Percentiles rank a stretch among this genome's conserved stretches.
Evolutionary conservation across 441 rosid species (phyloP).

Genomic region (Heliophila coronopifolia): DNA sequence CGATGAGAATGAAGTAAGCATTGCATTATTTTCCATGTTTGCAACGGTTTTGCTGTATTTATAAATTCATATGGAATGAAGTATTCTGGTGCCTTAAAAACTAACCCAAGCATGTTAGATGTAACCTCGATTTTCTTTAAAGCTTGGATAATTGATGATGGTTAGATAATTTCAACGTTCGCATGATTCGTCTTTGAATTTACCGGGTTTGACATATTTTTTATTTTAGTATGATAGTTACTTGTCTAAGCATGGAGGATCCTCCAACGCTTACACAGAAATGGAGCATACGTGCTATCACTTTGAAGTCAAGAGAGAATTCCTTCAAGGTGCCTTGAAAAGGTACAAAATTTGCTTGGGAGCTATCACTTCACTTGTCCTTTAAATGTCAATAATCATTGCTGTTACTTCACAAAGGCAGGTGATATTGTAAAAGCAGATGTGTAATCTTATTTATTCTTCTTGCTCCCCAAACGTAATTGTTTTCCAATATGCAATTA

Average conservation of each 20-base stretch:
- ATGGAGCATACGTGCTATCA: conserved; percentile 93
- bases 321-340: conserved; percentile 71
- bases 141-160: conserved; percentile 8
- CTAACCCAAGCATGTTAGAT: neutral
- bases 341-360: conserved; percentile 44
- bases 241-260: conserved; percentile 96
- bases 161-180: conserved; percentile 2
- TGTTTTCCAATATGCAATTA: neutral
- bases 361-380: neutral
- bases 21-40: conserved; percentile 7
- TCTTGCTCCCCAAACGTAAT: neutral
- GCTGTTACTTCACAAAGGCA: conserved; percentile 1
- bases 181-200: conserved; percentile 17
- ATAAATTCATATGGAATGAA: neutral
- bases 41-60: conserved; percentile 1
- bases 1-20: conserved; percentile 90
- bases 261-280: conserved; percentile 94
- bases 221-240: conserved; percentile 91
- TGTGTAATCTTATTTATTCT: neutral
- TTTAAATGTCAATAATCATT: neutral
- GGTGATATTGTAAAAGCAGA: neutral
- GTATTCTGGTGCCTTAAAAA: neutral
- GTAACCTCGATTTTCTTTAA: neutral
- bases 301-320: conserved; percentile 88
- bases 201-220: conserved; percentile 36